Conservation (phyloP, 192 early-diverging fungal genomes). For the Podila verticillata region DNA sequence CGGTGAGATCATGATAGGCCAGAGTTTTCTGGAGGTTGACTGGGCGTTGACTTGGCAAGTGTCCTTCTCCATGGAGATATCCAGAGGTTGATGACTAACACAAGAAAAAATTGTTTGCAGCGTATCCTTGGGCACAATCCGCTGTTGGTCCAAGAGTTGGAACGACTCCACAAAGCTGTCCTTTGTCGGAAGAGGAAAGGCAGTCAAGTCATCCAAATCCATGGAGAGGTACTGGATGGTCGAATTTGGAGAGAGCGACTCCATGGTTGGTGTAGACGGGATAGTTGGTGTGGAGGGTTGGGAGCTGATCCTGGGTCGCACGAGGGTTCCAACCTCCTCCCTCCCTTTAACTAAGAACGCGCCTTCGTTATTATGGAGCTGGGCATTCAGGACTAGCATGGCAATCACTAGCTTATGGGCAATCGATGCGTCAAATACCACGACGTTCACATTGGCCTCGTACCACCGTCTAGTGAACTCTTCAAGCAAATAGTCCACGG, state of each 20-base stretch:
- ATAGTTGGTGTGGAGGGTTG: slow-evolving; percentile 47
- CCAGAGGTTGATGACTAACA: slow-evolving; percentile 55
- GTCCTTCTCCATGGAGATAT: slow-evolving; percentile 56
- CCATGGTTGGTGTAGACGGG: slow-evolving; percentile 39
- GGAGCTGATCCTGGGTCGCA: slow-evolving; percentile 26
- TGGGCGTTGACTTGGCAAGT: background rate
- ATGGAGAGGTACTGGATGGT: slow-evolving; percentile 24
- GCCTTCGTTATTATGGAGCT: slow-evolving; percentile 61
- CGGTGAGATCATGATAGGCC: slow-evolving; percentile 45
- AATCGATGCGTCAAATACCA: slow-evolving; percentile 62
- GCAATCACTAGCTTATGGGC: slow-evolving; percentile 68
- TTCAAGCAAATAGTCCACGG: slow-evolving; percentile 64
- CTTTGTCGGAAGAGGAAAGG: slow-evolving; percentile 25
- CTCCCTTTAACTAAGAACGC: slow-evolving; percentile 30
- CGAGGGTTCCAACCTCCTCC: slow-evolving; percentile 39
- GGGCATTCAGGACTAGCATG: slow-evolving; percentile 72
- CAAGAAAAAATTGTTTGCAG: slow-evolving; percentile 45
- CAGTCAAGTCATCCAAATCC: slow-evolving; percentile 39
- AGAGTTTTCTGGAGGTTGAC: slow-evolving; percentile 22
- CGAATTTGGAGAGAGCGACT: background rate
- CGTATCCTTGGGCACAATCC: slow-evolving; percentile 28
- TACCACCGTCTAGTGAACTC: slow-evolving; percentile 73
- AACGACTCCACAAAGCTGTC: slow-evolving; percentile 48
- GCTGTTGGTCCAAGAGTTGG: slow-evolving; percentile 43
- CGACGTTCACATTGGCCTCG: slow-evolving; percentile 65